A percentile compares a stretch with the other conserved stretches of the same genome.
phyloP scores from a whole-genome alignment of 768 basidiomycete genomes.

The Coprinellus micaceus region DNA sequence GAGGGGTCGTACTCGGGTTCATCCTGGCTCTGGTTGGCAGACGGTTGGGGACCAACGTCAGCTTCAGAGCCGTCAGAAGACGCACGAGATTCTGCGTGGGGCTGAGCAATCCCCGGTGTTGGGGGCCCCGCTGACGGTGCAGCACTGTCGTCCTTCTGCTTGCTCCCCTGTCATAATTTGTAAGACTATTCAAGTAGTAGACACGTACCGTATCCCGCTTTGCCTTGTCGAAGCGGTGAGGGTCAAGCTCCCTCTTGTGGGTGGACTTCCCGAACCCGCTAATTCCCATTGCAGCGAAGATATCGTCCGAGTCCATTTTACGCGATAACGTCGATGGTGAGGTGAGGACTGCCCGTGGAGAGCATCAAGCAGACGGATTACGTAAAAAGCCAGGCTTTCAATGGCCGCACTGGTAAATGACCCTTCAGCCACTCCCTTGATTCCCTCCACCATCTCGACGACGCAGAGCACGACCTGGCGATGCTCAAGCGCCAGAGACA shows the following conservation, averaged over 20 bases:
- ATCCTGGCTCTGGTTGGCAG: conserved; percentile 18
- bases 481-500: conserved; percentile 59
- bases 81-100: background rate
- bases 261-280: conserved; percentile 75
- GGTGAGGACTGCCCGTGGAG: background rate
- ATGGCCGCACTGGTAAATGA: conserved; percentile 14
- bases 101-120: conserved; percentile 5
- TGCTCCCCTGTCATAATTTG: too few species aligned
- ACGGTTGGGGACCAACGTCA: conserved; percentile 24
- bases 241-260: conserved; percentile 65
- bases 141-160: conserved; percentile 6
- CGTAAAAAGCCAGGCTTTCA: conserved; percentile 9
- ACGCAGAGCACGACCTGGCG: background rate
- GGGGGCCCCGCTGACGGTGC: conserved; percentile 19
- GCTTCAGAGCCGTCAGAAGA: conserved; percentile 18
- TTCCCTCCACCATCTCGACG: background rate
- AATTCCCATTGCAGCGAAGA: conserved; percentile 82
- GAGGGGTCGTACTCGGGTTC: conserved; percentile 61
- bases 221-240: conserved; percentile 74
- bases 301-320: conserved; percentile 52
- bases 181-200: too few species aligned
- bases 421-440: conserved; percentile 20
- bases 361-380: conserved; percentile 7
- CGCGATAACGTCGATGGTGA: background rate
- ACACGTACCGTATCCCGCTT: conserved; percentile 51